A percentile compares a stretch with the other conserved stretches of the same genome.
phyloP scores from a whole-genome alignment of 176 grass and related monocot species.

The Canna indica region DNA sequence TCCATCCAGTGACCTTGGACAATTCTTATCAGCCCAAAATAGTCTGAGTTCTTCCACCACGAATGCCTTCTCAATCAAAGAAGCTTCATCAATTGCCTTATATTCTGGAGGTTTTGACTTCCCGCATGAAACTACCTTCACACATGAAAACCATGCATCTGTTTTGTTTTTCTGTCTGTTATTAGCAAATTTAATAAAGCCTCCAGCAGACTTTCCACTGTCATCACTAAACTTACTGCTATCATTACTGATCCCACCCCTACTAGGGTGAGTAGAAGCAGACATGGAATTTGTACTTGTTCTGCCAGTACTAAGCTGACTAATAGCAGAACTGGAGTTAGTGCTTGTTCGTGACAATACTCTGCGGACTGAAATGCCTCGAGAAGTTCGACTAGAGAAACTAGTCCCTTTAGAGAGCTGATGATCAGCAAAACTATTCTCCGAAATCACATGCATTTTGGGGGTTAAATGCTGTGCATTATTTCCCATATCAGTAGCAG shows the following conservation, averaged over 20 bases:
- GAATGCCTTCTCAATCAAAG: slow-evolving; percentile 46
- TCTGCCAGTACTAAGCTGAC: slow-evolving; percentile 21
- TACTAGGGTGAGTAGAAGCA: slow-evolving; percentile 3
- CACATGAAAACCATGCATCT: slow-evolving; percentile 59
- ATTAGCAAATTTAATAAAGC: slow-evolving; percentile 48
- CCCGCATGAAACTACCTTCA: slow-evolving; percentile 36
- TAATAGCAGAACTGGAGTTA: slow-evolving; percentile 34
- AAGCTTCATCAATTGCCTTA: slow-evolving; percentile 29
- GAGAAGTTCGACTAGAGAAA: slow-evolving; percentile 25
- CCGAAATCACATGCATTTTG: slow-evolving; percentile 18
- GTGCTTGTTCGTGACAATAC: slow-evolving; percentile 35
- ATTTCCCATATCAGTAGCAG: slow-evolving; percentile 22
- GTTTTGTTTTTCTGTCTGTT: slow-evolving; percentile 45
- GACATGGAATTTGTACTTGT: slow-evolving; percentile 28
- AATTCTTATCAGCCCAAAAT: slow-evolving; percentile 66
- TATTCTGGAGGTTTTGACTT: slow-evolving; percentile 25
- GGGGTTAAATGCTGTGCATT: slow-evolving; percentile 12
- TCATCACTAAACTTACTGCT: slow-evolving; percentile 51
- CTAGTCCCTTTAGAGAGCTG: slow-evolving; percentile 23
- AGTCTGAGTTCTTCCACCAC: slow-evolving; percentile 48
- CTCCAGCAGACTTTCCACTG: slow-evolving; percentile 41
- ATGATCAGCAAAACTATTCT: slow-evolving; percentile 10
- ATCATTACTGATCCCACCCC: slow-evolving; percentile 30
- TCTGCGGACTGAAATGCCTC: slow-evolving; percentile 27
- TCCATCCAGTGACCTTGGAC: slow-evolving; percentile 34